Conservation (phyloP, 495 filamentous ascomycete genomes). For the Penicillium chermesinum region DNA sequence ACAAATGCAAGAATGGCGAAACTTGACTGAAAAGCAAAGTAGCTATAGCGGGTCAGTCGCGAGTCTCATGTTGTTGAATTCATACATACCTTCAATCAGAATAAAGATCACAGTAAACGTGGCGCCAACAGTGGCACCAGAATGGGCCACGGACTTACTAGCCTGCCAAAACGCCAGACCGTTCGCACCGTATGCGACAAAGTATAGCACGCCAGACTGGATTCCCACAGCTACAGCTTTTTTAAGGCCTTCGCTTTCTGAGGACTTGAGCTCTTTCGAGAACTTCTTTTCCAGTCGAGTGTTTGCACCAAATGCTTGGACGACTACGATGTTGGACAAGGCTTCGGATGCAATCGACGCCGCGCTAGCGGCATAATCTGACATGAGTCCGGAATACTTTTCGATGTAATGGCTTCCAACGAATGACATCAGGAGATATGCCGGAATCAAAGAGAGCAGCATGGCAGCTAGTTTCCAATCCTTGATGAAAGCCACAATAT, state of each 20-base stretch:
- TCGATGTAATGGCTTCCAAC: constrained; percentile 56
- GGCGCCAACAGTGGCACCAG: constrained; percentile 47
- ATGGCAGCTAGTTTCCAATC: constrained; percentile 37
- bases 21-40: constrained; percentile 58
- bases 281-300: constrained; percentile 50
- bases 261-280: constrained; percentile 37
- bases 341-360: constrained; percentile 47
- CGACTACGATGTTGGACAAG: constrained; percentile 42
- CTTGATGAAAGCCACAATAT: constrained; percentile 61
- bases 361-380: constrained; percentile 45
- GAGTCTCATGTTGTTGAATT: not conserved
- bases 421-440: constrained; percentile 60
- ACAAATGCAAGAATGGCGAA: constrained; percentile 57
- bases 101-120: constrained; percentile 64
- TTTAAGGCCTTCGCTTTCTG: constrained; percentile 45
- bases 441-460: constrained; percentile 55
- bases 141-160: constrained; percentile 46
- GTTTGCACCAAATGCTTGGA: constrained; percentile 48
- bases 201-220: constrained; percentile 62
- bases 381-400: constrained; percentile 51
- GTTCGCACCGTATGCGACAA: constrained; percentile 60
- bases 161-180: constrained; percentile 66
- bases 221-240: constrained; percentile 55
- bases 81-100: constrained; percentile 52
- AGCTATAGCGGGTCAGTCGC: constrained; percentile 36